These are phyloP conservation scores for Nakaseomyces kungkrabaensis DNA, from an alignment of 1,139 yeast species.

Conservation along the genomic window DNA sequence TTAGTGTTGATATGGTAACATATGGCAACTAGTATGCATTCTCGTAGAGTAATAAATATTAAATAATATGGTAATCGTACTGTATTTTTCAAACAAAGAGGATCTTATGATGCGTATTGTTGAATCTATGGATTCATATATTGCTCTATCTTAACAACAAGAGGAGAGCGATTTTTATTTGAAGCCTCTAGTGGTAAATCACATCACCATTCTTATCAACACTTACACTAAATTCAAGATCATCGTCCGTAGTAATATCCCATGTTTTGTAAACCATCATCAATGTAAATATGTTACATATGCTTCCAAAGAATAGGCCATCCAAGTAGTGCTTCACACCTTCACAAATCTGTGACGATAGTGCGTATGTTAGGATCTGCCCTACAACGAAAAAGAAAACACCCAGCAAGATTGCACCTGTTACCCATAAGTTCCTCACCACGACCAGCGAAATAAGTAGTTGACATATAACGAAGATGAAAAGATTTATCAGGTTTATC, in stretches of 20 bases:
- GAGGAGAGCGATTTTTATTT: too few relatives aligned
- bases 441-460: constrained; percentile 58
- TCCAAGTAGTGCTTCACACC: constrained; percentile 79
- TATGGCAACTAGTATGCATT: too few relatives aligned
- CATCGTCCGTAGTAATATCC: constrained; percentile 96
- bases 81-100: too few relatives aligned
- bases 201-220: constrained; percentile 31
- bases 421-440: constrained; percentile 73
- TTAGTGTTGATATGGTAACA: too few relatives aligned
- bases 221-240: constrained; percentile 77
- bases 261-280: constrained; percentile 96
- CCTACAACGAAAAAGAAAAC: constrained; percentile 71
- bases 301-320: constrained; percentile 75
- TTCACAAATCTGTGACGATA: constrained; percentile 56
- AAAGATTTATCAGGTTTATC: constrained; percentile 56
- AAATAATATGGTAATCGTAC: too few relatives aligned
- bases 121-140: too few relatives aligned
- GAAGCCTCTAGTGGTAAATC: constrained; percentile 8
- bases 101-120: too few relatives aligned
- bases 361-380: constrained; percentile 61
- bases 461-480: constrained; percentile 59
- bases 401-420: constrained; percentile 69
- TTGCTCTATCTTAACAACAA: too few relatives aligned
- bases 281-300: constrained; percentile 67
- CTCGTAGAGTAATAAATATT: too few relatives aligned